These are phyloP conservation scores for Ceratobasidium sp. DNA, from an alignment of 1,284 basidiomycete genomes.

Conservation along the genomic window DNA sequence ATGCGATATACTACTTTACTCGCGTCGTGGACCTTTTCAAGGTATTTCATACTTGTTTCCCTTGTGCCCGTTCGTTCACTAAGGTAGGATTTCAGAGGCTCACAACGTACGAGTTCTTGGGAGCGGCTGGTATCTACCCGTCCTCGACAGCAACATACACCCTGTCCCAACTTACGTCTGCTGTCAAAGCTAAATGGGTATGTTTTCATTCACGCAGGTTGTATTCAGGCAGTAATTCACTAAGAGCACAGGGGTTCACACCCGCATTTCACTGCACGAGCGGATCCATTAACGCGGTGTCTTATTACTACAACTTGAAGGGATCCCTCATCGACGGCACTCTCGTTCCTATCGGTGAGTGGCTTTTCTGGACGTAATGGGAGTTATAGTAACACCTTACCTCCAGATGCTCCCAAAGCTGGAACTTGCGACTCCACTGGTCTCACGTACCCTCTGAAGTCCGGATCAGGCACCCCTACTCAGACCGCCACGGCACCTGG, in stretches of 20 bases:
- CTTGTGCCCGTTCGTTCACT: not conserved
- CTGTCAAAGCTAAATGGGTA: constrained; percentile 69
- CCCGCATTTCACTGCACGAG: constrained; percentile 71
- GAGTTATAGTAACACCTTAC: not conserved
- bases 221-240: constrained; percentile 38
- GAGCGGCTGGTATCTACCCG: constrained; percentile 78
- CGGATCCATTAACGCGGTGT: constrained; percentile 65
- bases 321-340: constrained; percentile 74
- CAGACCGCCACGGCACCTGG: constrained; percentile 18
- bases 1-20: constrained; percentile 69
- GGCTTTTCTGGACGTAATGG: not conserved
- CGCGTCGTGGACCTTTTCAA: constrained; percentile 75
- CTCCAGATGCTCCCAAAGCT: constrained; percentile 65
- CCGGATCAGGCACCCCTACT: constrained; percentile 54
- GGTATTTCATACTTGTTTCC: constrained; percentile 55
- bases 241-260: constrained; percentile 60
- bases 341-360: constrained; percentile 72
- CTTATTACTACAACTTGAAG: constrained; percentile 76
- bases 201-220: constrained; percentile 50
- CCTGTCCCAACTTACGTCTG: constrained; percentile 68
- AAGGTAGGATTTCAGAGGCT: constrained; percentile 61
- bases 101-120: constrained; percentile 80
- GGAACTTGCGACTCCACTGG: constrained; percentile 69
- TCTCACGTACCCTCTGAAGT: constrained; percentile 76
- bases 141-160: constrained; percentile 67